These are phyloP conservation scores for Delonix regia DNA, from an alignment of 306 rosid species.

Conservation along the genomic window DNA sequence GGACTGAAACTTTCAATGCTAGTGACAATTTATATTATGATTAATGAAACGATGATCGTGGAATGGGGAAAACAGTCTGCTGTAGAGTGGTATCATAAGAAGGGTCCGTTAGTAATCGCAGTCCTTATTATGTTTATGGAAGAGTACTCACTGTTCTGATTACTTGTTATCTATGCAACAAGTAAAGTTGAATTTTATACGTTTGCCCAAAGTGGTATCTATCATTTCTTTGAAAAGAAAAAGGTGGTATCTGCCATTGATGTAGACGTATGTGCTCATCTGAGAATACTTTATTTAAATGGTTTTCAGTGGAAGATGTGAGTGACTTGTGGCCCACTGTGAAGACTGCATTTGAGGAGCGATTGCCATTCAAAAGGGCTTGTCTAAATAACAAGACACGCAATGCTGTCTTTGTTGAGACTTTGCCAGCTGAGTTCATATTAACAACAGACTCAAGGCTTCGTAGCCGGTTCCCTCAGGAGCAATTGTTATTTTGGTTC, in stretches of 20 bases:
- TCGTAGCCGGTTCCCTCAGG: slow-evolving; percentile 93
- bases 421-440: slow-evolving; percentile 81
- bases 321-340: slow-evolving; percentile 96
- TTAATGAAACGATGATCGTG: slow-evolving; percentile 2
- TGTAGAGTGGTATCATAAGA: background rate
- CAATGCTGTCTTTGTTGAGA: slow-evolving; percentile 68
- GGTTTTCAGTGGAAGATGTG: slow-evolving; percentile 92
- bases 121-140: background rate
- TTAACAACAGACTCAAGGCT: slow-evolving; percentile 95
- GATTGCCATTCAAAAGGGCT: slow-evolving; percentile 81
- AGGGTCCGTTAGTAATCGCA: background rate
- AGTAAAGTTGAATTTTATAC: background rate
- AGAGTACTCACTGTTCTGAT: slow-evolving; percentile 9
- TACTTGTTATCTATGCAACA: background rate
- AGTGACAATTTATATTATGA: slow-evolving; percentile 6
- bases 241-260: slow-evolving; percentile 20
- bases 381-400: slow-evolving; percentile 93
- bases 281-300: slow-evolving; percentile 21
- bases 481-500: slow-evolving; percentile 90
- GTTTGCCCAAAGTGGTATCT: slow-evolving; percentile 15
- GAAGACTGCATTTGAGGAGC: slow-evolving; percentile 78
- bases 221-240: background rate
- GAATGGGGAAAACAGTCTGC: background rate
- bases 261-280: slow-evolving; percentile 19
- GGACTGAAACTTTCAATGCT: background rate